Evolutionary conservation across 495 filamentous ascomycete species (phyloP).

Genomic region (Penicillium coprophilum): DNA sequence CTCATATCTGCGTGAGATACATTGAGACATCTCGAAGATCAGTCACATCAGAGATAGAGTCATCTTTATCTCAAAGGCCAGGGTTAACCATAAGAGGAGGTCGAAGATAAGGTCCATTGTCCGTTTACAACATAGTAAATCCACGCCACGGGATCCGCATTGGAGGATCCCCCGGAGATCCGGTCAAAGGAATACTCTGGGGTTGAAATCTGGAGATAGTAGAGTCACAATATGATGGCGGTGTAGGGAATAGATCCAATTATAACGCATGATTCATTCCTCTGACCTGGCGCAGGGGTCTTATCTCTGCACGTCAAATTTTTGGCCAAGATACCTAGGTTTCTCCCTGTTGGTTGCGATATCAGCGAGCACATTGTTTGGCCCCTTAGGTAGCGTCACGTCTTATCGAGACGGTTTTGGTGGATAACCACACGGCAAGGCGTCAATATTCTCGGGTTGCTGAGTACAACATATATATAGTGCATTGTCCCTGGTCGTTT

Average conservation of each 20-base stretch:
- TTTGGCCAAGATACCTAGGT: constrained; percentile 1
- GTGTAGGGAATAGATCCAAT: constrained; percentile 9
- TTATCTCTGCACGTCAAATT: constrained; percentile 9
- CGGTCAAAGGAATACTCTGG: constrained; percentile 15
- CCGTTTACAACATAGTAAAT: neutral
- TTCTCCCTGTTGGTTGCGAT: constrained; percentile 9
- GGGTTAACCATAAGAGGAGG: neutral
- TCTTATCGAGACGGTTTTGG: constrained; percentile 23
- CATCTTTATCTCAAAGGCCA: neutral
- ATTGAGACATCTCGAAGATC: constrained; percentile 4
- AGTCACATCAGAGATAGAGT: neutral
- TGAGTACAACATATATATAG: constrained; percentile 15
- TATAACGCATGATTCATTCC: neutral
- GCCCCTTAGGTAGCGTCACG: constrained; percentile 19
- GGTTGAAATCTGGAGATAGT: constrained; percentile 29
- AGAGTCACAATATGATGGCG: constrained; percentile 8
- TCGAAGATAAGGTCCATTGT: constrained; percentile 12
- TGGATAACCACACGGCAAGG: constrained; percentile 18
- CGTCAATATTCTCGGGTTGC: neutral
- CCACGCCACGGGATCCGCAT: constrained; percentile 5
- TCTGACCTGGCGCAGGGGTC: neutral
- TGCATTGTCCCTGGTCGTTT: neutral
- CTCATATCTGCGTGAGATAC: neutral
- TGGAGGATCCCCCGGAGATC: constrained; percentile 16
- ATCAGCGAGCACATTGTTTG: constrained; percentile 12